Evolutionary conservation across 1,139 yeast species (phyloP), one percentile per base, ranked within the genome.

Genomic region (Debaryomyces subglobosus): DNA sequence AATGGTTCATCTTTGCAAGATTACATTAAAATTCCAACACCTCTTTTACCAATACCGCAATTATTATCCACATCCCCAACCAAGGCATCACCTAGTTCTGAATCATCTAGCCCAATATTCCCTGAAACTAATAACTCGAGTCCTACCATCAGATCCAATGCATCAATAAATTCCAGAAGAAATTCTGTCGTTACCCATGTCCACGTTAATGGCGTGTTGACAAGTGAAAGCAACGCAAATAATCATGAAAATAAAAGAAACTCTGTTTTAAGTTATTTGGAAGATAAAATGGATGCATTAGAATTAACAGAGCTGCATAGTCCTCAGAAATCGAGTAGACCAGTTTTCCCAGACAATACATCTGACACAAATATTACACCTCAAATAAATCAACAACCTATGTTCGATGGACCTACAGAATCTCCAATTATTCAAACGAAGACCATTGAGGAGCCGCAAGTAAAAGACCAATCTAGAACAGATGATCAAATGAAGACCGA

Each of bases 181-280:
- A 71, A 73, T 51, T 74, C 79, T 2, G 76, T 71, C 8, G 78
- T 76, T 18, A 70, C 80, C 45, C 76, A 77, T 54, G 67, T 72
- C 13, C 65, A 78, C 69, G 81, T 78, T 60, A 66, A 78, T 64
- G 77, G 82, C 62, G 72, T 73, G 56, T 64, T 75, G 53, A 60
- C 78, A 48, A 68, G 64, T 50, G 78, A 74, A 40, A 61, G 53
- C 21, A 52, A 53, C 21, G 50, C 52, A 37, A 56, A 58, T 49
- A 57, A 62, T 20, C 59, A 60, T 38, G 69, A 69, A 25, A 64
- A 64, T 47, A 72, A 73, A 60, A 61, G 78, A 40, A 74, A 72
- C 53, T 70, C 79, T 2, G 79, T 74, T 2, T 65, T 77, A 53
- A 68, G 74, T 56, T 76, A 76, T 52, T 67, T 76, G 58, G 81